Percentiles rank a stretch among this genome's conserved stretches.
These are phyloP conservation scores for Clonostachys rosea DNA, from an alignment of 2,329 filamentous ascomycete species.

Conservation along the genomic window DNA sequence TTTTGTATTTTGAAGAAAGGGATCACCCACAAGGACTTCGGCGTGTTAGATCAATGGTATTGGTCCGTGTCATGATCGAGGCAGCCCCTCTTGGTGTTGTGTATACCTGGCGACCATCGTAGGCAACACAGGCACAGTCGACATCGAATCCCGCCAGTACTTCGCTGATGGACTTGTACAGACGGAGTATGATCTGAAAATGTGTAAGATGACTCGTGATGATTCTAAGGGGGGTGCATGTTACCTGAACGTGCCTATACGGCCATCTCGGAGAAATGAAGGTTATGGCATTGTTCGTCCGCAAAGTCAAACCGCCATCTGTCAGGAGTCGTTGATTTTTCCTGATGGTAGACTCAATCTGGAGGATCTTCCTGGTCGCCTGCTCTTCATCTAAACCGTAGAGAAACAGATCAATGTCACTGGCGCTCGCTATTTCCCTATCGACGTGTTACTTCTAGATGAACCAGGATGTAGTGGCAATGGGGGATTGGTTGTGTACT, in stretches of 20 bases:
- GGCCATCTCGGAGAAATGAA: conserved; percentile 69
- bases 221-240: not conserved
- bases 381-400: conserved; percentile 62
- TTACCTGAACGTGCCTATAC: conserved; percentile 61
- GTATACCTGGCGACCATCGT: conserved; percentile 72
- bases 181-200: conserved; percentile 64
- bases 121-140: conserved; percentile 77
- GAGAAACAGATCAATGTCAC: conserved; percentile 72
- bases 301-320: conserved; percentile 29
- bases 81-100: conserved; percentile 66
- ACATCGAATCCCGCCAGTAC: conserved; percentile 88
- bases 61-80: conserved; percentile 69
- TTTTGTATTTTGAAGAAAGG: not conserved
- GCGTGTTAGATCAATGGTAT: conserved; percentile 67
- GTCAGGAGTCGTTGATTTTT: conserved; percentile 59
- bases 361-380: conserved; percentile 69
- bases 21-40: conserved; percentile 54
- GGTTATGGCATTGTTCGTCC: conserved; percentile 75
- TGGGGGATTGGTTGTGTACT: conserved; percentile 47
- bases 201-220: not conserved
- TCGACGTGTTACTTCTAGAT: not conserved
- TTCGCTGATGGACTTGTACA: conserved; percentile 78
- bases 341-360: conserved; percentile 64
- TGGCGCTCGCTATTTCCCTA: conserved; percentile 1
- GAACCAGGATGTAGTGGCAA: conserved; percentile 29